Percentiles rank a stretch among this genome's conserved stretches.
Evolutionary conservation across 768 basidiomycete genomes (phyloP).

Genomic region (Mrakia frigida): DNA sequence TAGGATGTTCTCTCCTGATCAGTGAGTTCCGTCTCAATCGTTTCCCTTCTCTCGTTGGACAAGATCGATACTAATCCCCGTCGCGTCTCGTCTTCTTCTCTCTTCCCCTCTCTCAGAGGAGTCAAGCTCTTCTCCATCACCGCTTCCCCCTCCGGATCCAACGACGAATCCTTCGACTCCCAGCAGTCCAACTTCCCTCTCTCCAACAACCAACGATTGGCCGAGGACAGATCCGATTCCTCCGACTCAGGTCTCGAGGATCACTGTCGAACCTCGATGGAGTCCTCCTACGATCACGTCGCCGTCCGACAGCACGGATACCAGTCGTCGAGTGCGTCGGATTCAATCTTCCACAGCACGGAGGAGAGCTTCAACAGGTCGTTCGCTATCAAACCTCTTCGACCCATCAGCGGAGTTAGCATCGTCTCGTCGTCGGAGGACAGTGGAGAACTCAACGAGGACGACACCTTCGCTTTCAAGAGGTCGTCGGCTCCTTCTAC

Average conservation of each 20-base stretch:
- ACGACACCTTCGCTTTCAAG: conserved; percentile 26
- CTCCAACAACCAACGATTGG: neutral
- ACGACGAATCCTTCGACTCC: conserved; percentile 26
- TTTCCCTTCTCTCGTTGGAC: neutral
- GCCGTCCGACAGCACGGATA: conserved; percentile 6
- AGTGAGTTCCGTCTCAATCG: neutral
- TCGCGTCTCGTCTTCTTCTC: neutral
- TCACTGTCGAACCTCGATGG: conserved; percentile 22
- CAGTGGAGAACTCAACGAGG: conserved; percentile 3
- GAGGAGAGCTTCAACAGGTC: conserved; percentile 7
- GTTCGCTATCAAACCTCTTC: neutral
- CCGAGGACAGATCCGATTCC: conserved; percentile 1
- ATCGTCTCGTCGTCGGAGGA: conserved; percentile 2
- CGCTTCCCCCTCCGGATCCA: conserved; percentile 21
- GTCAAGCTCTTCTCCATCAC: conserved; percentile 27
- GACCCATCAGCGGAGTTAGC: conserved; percentile 19
- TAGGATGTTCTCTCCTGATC: conserved; percentile 25
- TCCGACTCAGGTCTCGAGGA: conserved; percentile 7
- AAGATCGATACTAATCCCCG: neutral
- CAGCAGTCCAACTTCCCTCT: neutral
- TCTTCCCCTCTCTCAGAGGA: neutral
- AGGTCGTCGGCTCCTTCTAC: neutral
- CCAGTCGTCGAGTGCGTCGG: conserved; percentile 15
- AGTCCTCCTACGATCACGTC: conserved; percentile 13
- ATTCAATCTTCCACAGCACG: conserved; percentile 10